Evolutionary conservation across 441 rosid genomes (phyloP), one percentile per base, ranked within the genome.

Genomic region (Populus hybrid): DNA sequence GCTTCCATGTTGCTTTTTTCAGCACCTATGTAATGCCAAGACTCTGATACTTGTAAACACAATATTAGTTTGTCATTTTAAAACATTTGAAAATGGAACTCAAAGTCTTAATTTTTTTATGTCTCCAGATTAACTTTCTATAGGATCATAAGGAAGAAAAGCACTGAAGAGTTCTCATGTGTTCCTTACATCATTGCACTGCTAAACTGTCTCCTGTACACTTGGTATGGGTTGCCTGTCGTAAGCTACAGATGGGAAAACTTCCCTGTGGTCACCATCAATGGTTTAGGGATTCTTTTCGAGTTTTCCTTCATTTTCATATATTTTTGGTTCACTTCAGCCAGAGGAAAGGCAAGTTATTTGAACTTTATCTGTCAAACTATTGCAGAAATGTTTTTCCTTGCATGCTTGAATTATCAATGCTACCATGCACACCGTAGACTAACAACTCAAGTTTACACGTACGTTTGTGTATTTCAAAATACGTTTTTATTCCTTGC

Each of bases 231-330:
- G 42, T 70, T 91, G 79, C 99, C 99, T 0, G 70, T 93, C 10
- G 99, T 95, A 38, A 95, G 99, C 90, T 70, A 79, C 87, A 79
- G 67, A 78, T 92, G 95, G 98, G 97, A 93, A 76, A 93, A 95
- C 80, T 85, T 91, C 66, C 90, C 90, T 1, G 80, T 93, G 8
- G 87, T 88, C 74, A 91, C 95, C 73, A 87, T 91, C 81, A 93
- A 95, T 35, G 93, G 93, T 59, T 65, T 90, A 1, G 99, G 99
- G 74, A 86, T 91, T 74, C 35, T 95, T 78, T 83, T 93, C 32
- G 91, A 95, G 90, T 21, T 83, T 57, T 83, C 89, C 76, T 95
- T 93, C 89, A 80, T 92, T 74, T 10, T 85, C 81, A 84, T 92
- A 10, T 93, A 90, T 80, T 73, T 90, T 61, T 85, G 79, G 80